A percentile compares a stretch with the other conserved stretches of the same genome.
Conservation (phyloP, 78 protist genomes). For the Dictyostelium capitatum region DNA sequence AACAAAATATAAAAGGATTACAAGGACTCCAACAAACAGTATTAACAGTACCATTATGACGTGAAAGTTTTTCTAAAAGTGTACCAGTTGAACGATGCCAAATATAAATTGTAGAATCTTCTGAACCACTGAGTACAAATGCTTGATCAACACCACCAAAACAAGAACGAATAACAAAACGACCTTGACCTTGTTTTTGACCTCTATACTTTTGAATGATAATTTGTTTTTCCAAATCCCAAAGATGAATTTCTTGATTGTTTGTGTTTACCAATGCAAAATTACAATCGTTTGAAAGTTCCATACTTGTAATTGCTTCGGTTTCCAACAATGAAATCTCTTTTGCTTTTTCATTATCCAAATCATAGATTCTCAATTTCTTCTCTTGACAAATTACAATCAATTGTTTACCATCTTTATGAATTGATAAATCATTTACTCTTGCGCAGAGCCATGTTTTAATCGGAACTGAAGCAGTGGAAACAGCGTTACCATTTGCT, state of each 20-base stretch:
- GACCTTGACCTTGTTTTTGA: conserved; percentile 55
- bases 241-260: conserved; percentile 84
- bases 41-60: conserved; percentile 90
- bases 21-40: conserved; percentile 74
- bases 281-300: conserved; percentile 67
- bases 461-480: background rate
- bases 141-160: conserved; percentile 90
- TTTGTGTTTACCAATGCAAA: conserved; percentile 26
- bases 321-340: conserved; percentile 59
- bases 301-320: conserved; percentile 73
- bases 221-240: conserved; percentile 78
- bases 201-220: conserved; percentile 82
- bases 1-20: conserved; percentile 65
- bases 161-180: conserved; percentile 83
- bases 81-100: conserved; percentile 82
- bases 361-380: conserved; percentile 75
- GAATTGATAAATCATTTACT: conserved; percentile 82
- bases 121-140: conserved; percentile 84
- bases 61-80: conserved; percentile 79
- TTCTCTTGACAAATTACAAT: conserved; percentile 83
- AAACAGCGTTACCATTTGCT: background rate
- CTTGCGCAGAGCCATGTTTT: conserved; percentile 61
- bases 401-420: conserved; percentile 57
- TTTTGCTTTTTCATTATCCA: conserved; percentile 28
- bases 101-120: conserved; percentile 85